Conservation (phyloP, 441 rosid genomes). For the Jatropha multifida region DNA sequence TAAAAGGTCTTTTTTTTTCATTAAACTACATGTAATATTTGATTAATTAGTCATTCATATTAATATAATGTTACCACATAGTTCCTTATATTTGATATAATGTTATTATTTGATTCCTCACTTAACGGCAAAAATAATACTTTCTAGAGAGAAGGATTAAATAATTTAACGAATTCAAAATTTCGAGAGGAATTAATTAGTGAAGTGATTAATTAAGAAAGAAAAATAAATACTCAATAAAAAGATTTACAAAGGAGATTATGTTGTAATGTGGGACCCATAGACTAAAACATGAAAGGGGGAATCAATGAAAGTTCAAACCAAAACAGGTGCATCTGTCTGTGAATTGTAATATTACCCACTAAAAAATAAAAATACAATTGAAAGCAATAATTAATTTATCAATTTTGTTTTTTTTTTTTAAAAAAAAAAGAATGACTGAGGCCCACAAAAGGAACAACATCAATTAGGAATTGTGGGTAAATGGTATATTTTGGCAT, state of each 20-base stretch:
- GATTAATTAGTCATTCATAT: too few species aligned
- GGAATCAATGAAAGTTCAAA: constrained; percentile 22
- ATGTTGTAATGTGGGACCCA: constrained; percentile 19
- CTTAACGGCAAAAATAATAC: too few species aligned
- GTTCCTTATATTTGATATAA: too few species aligned
- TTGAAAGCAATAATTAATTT: background rate
- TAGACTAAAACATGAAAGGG: constrained; percentile 15
- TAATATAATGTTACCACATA: too few species aligned
- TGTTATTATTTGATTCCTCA: too few species aligned
- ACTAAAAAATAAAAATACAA: background rate
- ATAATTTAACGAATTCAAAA: too few species aligned
- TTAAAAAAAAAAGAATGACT: background rate
- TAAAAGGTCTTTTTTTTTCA: too few species aligned
- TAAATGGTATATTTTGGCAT: constrained; percentile 34
- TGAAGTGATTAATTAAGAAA: background rate
- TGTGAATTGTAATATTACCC: background rate
- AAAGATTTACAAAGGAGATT: constrained; percentile 13
- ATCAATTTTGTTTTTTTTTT: too few species aligned
- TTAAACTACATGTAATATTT: too few species aligned
- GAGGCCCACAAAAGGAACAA: constrained; percentile 57
- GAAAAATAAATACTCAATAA: background rate
- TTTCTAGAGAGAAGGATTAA: too few species aligned
- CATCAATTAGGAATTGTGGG: constrained; percentile 51
- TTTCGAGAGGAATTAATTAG: too few species aligned
- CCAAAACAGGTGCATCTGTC: constrained; percentile 5